phyloP scores from a whole-genome alignment of 495 filamentous ascomycete genomes.

The Ascodesmis nigricans region DNA sequence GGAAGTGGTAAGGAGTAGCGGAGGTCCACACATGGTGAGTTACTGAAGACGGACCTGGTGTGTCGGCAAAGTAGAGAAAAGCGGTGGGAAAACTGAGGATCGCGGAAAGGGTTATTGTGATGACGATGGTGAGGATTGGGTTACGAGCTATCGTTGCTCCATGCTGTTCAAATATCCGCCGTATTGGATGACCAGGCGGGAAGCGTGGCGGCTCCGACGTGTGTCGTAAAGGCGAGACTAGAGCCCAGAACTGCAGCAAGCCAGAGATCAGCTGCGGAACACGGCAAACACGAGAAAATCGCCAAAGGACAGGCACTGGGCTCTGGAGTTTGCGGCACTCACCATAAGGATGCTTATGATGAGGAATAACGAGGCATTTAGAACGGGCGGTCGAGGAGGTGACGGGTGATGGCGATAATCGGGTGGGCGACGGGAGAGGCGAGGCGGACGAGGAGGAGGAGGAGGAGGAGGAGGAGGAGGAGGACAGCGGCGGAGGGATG shows the following conservation, averaged over 20 bases:
- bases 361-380: conserved; percentile 7
- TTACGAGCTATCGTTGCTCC: conserved; percentile 41
- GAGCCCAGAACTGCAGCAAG: conserved; percentile 21
- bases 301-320: background rate
- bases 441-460: background rate
- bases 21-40: conserved; percentile 61
- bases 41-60: conserved; percentile 36
- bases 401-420: too few relatives aligned
- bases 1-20: conserved; percentile 33
- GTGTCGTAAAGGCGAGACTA: conserved; percentile 22
- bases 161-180: conserved; percentile 36
- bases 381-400: too few relatives aligned
- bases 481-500: background rate
- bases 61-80: conserved; percentile 42
- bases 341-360: conserved; percentile 6
- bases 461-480: background rate
- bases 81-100: conserved; percentile 43
- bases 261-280: conserved; percentile 11
- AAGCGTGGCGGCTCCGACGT: conserved; percentile 42
- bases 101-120: conserved; percentile 39
- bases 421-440: background rate
- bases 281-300: background rate
- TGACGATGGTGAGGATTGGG: conserved; percentile 40
- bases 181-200: conserved; percentile 35
- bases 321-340: background rate